Conservation (phyloP, 1,139 yeast genomes). For the Hyphopichia fennica region DNA sequence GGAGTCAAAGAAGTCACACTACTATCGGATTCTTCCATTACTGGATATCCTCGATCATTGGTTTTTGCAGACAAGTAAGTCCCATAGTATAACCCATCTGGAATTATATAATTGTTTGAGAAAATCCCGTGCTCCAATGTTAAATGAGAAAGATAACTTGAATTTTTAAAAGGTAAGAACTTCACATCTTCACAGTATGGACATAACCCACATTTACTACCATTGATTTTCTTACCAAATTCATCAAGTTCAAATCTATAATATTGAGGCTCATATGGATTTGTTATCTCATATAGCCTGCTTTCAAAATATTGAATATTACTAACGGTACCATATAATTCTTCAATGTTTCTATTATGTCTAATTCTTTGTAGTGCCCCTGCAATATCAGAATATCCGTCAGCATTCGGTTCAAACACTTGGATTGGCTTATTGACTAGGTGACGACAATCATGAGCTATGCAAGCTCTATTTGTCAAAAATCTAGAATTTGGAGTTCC, state of each 20-base stretch:
- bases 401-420: not conserved
- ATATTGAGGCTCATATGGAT: slow-evolving; percentile 31
- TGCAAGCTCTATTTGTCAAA: not conserved
- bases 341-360: slow-evolving; percentile 8
- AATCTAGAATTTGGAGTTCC: not conserved
- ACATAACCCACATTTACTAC: slow-evolving; percentile 32
- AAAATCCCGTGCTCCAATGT: slow-evolving; percentile 37
- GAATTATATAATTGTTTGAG: slow-evolving; percentile 29
- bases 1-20: not conserved
- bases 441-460: not conserved
- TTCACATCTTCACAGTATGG: slow-evolving; percentile 30
- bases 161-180: slow-evolving; percentile 33
- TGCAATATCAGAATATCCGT: not conserved
- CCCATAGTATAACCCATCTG: slow-evolving; percentile 17
- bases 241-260: slow-evolving; percentile 23
- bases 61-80: slow-evolving; percentile 8
- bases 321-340: slow-evolving; percentile 7
- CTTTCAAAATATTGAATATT: slow-evolving; percentile 22
- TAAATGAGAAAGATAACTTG: slow-evolving; percentile 33
- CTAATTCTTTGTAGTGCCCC: slow-evolving; percentile 2
- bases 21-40: not conserved
- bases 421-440: not conserved
- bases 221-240: slow-evolving; percentile 17
- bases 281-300: slow-evolving; percentile 13
- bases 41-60: not conserved